Conservation (phyloP, 495 filamentous ascomycete genomes). For the Xylaria castorea region DNA sequence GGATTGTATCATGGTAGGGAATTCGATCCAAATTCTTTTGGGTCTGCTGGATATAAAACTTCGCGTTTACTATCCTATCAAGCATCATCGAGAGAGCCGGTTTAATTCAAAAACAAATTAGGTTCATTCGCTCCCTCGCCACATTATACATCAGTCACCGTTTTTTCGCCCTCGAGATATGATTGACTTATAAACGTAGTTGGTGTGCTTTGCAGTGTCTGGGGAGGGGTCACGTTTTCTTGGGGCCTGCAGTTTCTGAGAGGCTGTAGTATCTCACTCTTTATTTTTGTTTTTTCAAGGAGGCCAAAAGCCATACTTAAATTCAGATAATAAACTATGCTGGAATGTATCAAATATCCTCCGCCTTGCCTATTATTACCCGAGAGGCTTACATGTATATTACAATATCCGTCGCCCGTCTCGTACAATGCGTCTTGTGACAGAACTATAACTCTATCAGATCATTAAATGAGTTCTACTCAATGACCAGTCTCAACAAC, state of each 20-base stretch:
- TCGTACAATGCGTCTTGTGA: too few species aligned
- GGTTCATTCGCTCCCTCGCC: background rate
- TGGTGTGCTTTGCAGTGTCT: background rate
- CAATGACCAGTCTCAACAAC: constrained; percentile 35
- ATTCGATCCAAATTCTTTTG: background rate
- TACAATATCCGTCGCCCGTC: background rate
- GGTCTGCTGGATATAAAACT: background rate
- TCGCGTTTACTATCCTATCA: background rate
- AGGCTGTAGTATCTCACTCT: background rate
- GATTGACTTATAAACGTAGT: background rate
- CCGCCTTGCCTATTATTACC: background rate
- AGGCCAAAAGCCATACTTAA: background rate
- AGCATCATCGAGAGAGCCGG: background rate
- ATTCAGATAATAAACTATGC: background rate
- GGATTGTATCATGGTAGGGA: background rate
- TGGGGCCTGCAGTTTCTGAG: background rate
- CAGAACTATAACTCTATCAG: background rate
- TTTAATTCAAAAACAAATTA: background rate
- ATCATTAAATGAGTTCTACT: background rate
- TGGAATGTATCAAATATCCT: background rate
- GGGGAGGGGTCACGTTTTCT: background rate
- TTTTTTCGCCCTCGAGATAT: background rate
- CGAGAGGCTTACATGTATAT: background rate
- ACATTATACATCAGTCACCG: background rate
- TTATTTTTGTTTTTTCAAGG: background rate